Evolutionary conservation across 768 basidiomycete genomes (phyloP), one percentile per base, ranked within the genome.

Genomic region (Daedalea quercina): DNA sequence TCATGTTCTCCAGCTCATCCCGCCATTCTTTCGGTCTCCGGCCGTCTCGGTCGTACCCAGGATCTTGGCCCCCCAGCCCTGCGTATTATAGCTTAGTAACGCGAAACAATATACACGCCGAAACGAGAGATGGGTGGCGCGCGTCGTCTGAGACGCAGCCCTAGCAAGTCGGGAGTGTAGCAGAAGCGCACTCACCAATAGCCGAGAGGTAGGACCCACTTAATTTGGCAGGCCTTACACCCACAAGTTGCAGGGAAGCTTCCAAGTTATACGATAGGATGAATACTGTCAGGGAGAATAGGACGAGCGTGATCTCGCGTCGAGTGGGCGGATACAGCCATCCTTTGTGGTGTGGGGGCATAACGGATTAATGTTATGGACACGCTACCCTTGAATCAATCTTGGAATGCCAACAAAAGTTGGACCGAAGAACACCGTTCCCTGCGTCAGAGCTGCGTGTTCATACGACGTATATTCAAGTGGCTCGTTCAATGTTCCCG

Each of bases 181-280:
- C 47, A 22, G 26, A 15, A 13, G 19, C 2, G 23, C 8, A 56
- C 60, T 34, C 53, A 61, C 60, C 57, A 43, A 61, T 57, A 3
- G 48, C 58, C 7, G 57, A 47, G 22, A 66, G 51, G 50, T 65
- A 65, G 19, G 58, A 56, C 13, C 62, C 51, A 24, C 51, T 51
- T 11, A 63, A 53, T 54, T 62, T 62, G 33, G 66, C 54, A 9
- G 65, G 65, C 31, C 52, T 52, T 2, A 70, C 51, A 20, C 71
- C 67, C 22, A 81, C 66, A 34, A 77, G 69, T 41, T 74, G 72
- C 6, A 89, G 69, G 0, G 86, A 81, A 2, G 75, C 66, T 65
- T 89, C 85, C 54, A 90, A 69, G 68, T 92, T 87, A 65, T 84
- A 88, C 35, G 88, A 78, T 43, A 93, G 66, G 25, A 86, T 68